Evolutionary conservation across 805 yeast species (phyloP).

Genomic region (Yamadazyma takamatsuzukensis): DNA sequence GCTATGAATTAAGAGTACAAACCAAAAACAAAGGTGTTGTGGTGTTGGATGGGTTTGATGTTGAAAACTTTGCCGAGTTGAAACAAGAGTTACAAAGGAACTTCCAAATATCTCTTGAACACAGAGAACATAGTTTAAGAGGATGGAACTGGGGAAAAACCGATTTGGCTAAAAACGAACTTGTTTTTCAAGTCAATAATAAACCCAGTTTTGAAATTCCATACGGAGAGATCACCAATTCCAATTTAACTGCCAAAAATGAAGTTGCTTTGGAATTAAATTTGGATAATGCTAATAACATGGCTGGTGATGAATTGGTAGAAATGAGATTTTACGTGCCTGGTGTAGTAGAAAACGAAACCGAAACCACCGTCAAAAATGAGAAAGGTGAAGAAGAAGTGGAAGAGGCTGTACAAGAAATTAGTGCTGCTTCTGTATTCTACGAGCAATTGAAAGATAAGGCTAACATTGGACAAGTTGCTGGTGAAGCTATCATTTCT

Average conservation of each 20-base stretch:
- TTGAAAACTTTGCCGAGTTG: slow-evolving; percentile 72
- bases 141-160: slow-evolving; percentile 99
- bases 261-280: slow-evolving; percentile 91
- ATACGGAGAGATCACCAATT: slow-evolving; percentile 71
- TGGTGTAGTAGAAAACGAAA: slow-evolving; percentile 64
- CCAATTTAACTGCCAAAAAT: slow-evolving; percentile 85
- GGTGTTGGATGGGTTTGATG: slow-evolving; percentile 87
- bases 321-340: slow-evolving; percentile 94
- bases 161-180: slow-evolving; percentile 87
- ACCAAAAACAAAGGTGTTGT: slow-evolving; percentile 86
- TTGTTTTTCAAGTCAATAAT: slow-evolving; percentile 79
- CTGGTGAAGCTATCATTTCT: slow-evolving; percentile 93
- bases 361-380: slow-evolving; percentile 17
- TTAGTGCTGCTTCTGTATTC: slow-evolving; percentile 76
- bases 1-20: slow-evolving; percentile 83
- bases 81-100: slow-evolving; percentile 81
- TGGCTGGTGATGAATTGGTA: slow-evolving; percentile 92
- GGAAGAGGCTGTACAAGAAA: slow-evolving; percentile 41
- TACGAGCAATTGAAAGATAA: slow-evolving; percentile 88
- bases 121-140: slow-evolving; percentile 84
- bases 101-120: slow-evolving; percentile 71
- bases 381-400: slow-evolving; percentile 37
- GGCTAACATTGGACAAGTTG: slow-evolving; percentile 91
- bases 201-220: slow-evolving; percentile 92
- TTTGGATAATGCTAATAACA: slow-evolving; percentile 52